Evolutionary conservation across 1,284 basidiomycete genomes (phyloP).

Genomic region (Malassezia nana): DNA sequence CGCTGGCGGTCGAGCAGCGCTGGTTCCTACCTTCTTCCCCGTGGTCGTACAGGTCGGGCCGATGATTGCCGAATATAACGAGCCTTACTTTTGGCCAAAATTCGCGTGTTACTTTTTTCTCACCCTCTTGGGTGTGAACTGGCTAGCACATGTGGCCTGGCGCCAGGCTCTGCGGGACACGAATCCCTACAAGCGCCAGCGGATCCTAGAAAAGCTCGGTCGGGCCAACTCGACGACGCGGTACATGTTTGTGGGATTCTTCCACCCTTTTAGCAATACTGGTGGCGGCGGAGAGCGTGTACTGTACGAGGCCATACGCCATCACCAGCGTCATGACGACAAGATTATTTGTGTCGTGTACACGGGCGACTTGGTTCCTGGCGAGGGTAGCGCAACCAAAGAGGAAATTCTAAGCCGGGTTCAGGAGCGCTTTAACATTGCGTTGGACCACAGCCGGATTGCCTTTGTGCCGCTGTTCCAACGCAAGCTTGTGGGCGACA

Average conservation of each 20-base stretch:
- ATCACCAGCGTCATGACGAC: slow-evolving; percentile 64
- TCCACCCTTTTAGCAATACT: slow-evolving; percentile 95
- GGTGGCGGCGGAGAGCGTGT: slow-evolving; percentile 95
- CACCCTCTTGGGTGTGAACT: neutral
- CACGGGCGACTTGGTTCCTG: slow-evolving; percentile 55
- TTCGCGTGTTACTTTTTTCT: neutral
- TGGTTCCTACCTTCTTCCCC: neutral
- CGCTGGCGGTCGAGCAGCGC: neutral
- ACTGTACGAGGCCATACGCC: slow-evolving; percentile 78
- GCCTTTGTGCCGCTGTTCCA: slow-evolving; percentile 68
- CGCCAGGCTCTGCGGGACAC: slow-evolving; percentile 11
- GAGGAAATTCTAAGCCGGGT: slow-evolving; percentile 59
- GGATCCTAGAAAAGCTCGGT: slow-evolving; percentile 3
- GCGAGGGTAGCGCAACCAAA: slow-evolving; percentile 54
- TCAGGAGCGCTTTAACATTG: slow-evolving; percentile 66
- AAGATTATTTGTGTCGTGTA: slow-evolving; percentile 73
- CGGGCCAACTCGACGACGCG: neutral
- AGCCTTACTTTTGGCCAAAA: neutral
- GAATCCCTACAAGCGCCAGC: slow-evolving; percentile 5
- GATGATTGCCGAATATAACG: neutral
- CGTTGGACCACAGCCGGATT: slow-evolving; percentile 58
- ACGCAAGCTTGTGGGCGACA: slow-evolving; percentile 67
- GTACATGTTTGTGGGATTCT: slow-evolving; percentile 58
- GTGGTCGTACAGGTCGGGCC: neutral
- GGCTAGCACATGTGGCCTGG: slow-evolving; percentile 8